Percentiles rank a stretch among this genome's conserved stretches.
Evolutionary conservation across 768 basidiomycete genomes (phyloP).

Genomic region (Suillus occidentalis): DNA sequence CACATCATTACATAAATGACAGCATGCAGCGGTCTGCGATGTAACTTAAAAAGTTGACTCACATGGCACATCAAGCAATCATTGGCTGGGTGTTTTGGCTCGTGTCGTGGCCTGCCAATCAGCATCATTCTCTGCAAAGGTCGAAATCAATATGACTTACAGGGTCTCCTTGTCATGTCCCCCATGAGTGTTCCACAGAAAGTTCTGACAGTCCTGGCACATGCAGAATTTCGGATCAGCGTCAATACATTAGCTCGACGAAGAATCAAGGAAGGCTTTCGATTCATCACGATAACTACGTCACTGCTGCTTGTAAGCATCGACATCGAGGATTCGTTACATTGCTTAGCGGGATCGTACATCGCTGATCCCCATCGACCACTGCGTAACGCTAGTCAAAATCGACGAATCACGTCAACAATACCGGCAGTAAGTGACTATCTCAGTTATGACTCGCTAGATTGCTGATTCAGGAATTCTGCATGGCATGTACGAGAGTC

Average conservation of each 20-base stretch:
- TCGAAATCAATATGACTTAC: constrained; percentile 20
- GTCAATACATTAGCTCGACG: constrained; percentile 22
- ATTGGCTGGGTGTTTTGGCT: neutral
- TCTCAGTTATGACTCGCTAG: neutral
- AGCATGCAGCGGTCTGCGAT: neutral
- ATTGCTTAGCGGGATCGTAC: neutral
- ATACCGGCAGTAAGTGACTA: neutral
- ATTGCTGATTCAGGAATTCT: neutral
- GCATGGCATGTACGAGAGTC: neutral
- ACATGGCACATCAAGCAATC: neutral
- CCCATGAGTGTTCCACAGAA: constrained; percentile 26
- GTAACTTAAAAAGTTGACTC: neutral
- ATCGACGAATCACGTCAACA: constrained; percentile 1
- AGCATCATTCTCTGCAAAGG: constrained; percentile 21
- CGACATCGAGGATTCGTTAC: neutral
- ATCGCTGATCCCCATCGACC: neutral
- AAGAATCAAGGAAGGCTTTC: constrained; percentile 27
- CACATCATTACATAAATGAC: neutral
- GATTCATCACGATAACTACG: constrained; percentile 7
- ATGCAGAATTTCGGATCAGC: constrained; percentile 31
- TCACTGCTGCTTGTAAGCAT: neutral
- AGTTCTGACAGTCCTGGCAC: constrained; percentile 31
- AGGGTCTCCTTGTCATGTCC: constrained; percentile 11
- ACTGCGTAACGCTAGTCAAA: neutral
- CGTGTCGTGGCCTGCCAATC: neutral